A percentile compares a stretch with the other conserved stretches of the same genome.
These are phyloP conservation scores for Candida nonsorbophila DNA, from an alignment of 805 yeast genomes.

Conservation along the genomic window DNA sequence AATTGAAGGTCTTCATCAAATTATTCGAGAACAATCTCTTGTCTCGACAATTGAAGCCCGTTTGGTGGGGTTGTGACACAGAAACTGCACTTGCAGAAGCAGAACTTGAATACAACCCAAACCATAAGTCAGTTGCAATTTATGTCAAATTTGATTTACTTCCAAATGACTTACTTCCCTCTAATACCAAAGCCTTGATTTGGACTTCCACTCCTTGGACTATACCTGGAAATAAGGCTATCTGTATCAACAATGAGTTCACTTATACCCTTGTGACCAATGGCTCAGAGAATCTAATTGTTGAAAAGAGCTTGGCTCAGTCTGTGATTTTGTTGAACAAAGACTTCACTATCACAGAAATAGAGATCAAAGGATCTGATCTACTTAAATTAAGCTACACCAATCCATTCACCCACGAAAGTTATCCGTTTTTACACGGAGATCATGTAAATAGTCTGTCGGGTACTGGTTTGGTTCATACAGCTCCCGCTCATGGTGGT, in stretches of 20 bases:
- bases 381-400: constrained; percentile 7
- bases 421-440: constrained; percentile 67
- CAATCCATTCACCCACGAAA: constrained; percentile 41
- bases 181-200: constrained; percentile 36
- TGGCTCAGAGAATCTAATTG: constrained; percentile 45
- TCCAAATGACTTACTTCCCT: background rate
- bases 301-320: constrained; percentile 47
- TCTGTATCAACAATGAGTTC: constrained; percentile 60
- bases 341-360: background rate
- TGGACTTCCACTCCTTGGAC: constrained; percentile 99
- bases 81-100: constrained; percentile 95
- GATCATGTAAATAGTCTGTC: constrained; percentile 73
- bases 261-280: constrained; percentile 46
- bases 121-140: constrained; percentile 64
- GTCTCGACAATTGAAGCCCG: constrained; percentile 86
- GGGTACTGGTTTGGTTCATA: constrained; percentile 95
- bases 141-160: constrained; percentile 59
- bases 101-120: constrained; percentile 79
- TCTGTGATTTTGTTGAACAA: constrained; percentile 23
- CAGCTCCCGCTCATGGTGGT: constrained; percentile 96
- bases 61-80: constrained; percentile 95
- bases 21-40: constrained; percentile 65
- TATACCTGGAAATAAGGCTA: constrained; percentile 78
- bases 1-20: constrained; percentile 62
- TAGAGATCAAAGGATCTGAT: constrained; percentile 1